Evolutionary conservation across 306 rosid genomes (phyloP).

Genomic region (Arachis hypogaea): DNA sequence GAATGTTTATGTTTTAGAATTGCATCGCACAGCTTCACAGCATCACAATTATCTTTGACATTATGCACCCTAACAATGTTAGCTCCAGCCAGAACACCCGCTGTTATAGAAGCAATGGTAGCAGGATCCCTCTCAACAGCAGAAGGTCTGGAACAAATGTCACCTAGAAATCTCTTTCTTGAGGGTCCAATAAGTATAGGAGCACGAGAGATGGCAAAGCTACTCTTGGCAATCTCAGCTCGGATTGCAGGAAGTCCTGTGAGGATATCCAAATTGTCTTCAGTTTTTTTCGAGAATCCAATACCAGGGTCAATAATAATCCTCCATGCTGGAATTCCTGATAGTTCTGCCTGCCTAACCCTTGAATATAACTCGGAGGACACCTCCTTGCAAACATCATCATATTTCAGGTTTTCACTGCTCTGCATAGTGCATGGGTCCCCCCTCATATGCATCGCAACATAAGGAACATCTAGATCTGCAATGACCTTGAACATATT

Average conservation of each 20-base stretch:
- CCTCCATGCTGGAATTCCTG: conserved; percentile 94
- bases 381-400: conserved; percentile 69
- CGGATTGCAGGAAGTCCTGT: conserved; percentile 61
- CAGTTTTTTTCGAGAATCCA: conserved; percentile 84
- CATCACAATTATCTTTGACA: conserved; percentile 74
- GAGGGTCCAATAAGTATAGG: conserved; percentile 88
- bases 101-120: conserved; percentile 72
- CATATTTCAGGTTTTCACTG: conserved; percentile 66
- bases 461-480: conserved; percentile 79
- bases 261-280: conserved; percentile 69
- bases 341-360: conserved; percentile 69
- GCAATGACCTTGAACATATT: conserved; percentile 78
- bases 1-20: conserved; percentile 52
- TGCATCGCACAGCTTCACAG: conserved; percentile 82
- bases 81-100: conserved; percentile 73
- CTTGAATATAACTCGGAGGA: conserved; percentile 64
- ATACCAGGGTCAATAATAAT: conserved; percentile 82
- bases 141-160: conserved; percentile 55
- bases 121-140: conserved; percentile 82
- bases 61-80: conserved; percentile 91
- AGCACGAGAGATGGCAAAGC: conserved; percentile 74
- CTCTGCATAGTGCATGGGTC: conserved; percentile 85
- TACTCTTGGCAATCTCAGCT: conserved; percentile 60
- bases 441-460: conserved; percentile 98
- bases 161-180: conserved; percentile 79